Evolutionary conservation across 768 basidiomycete species (phyloP), one percentile per base, ranked within the genome.

Genomic region (Boletus rex-veris): DNA sequence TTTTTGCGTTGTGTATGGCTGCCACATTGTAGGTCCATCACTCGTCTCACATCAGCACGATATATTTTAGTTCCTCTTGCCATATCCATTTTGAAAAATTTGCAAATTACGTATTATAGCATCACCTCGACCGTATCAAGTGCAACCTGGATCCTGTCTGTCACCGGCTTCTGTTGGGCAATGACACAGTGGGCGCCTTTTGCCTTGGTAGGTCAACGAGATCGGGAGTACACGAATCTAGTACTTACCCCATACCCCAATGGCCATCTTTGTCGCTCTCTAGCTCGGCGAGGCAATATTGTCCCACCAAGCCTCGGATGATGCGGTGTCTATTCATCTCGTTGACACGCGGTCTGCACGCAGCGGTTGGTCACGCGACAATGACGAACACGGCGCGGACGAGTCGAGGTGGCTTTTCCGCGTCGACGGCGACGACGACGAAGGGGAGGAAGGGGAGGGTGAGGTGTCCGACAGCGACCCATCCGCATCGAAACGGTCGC

Each of bases 171-270:
- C 61, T 87, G 90, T n/a, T 97, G 90, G 91, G 92, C 93, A 6
- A 79, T 98, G 48, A 82, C 86, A 1, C 87, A 88, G 70, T 98
- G 95, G 96, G 92, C 86, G 4, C 95, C 95, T 3, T 96, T 92
- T 71, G 84, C 92, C 0, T 70, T 98, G 64, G 92, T 95, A 58
- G 44, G 83, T 73, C 15, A 26, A 16, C 49, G 28, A 28, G 19
- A 52, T 49, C 43, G 12, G 30, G 39, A 33, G 11, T 18, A 18
- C 37, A 9, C 14, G 11, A 35, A 35, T 35, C 33, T 35, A 4
- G 33, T 14, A 14, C 55, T 58, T 59, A 64, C 62, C 58, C 57
- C 58, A 50, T 58, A 60, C 48, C 57, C 54, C 54, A 38, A 54
- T 48, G 53, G 14, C 45, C 37, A 52, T 45, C 18, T 12, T 11